phyloP scores from a whole-genome alignment of 345 rosid species.

The Streptanthus diversifolius region DNA sequence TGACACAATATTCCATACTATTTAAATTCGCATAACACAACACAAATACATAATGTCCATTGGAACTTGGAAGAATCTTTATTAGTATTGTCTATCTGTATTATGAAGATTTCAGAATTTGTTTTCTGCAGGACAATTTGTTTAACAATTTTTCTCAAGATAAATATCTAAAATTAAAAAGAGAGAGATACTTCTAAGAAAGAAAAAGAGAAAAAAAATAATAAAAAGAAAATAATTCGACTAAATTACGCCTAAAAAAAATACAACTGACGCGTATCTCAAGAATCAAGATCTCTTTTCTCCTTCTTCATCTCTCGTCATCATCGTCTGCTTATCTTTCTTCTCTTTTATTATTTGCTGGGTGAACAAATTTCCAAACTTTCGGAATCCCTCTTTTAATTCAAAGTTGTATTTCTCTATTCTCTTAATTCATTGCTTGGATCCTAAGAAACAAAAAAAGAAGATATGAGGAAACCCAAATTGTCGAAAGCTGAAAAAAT shows the following conservation, averaged over 20 bases:
- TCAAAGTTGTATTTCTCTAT: not conserved
- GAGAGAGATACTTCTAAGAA: not conserved
- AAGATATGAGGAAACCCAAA: conserved; percentile 58
- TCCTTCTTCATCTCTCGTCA: not conserved
- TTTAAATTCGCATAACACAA: not conserved
- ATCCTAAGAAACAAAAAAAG: conserved; percentile 26
- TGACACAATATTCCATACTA: not conserved
- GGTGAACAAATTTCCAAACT: not conserved
- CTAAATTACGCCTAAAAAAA: conserved; percentile 24
- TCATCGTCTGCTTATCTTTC: not conserved
- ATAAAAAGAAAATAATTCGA: not conserved
- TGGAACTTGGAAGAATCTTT: not conserved
- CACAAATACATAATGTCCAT: not conserved
- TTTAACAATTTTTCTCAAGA: no score
- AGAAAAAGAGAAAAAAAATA: not conserved
- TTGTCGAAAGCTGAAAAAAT: conserved; percentile 39
- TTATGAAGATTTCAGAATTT: not conserved
- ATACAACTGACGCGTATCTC: not conserved
- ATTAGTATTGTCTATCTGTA: not conserved
- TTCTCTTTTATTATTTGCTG: not conserved
- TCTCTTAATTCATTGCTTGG: conserved; percentile 17
- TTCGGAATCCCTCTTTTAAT: not conserved
- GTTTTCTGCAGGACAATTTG: not conserved
- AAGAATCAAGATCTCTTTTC: conserved; percentile 20
- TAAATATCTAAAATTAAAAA: not conserved